phyloP scores from a whole-genome alignment of 108 stramenopile genomes.

The Skeletonema potamos region DNA sequence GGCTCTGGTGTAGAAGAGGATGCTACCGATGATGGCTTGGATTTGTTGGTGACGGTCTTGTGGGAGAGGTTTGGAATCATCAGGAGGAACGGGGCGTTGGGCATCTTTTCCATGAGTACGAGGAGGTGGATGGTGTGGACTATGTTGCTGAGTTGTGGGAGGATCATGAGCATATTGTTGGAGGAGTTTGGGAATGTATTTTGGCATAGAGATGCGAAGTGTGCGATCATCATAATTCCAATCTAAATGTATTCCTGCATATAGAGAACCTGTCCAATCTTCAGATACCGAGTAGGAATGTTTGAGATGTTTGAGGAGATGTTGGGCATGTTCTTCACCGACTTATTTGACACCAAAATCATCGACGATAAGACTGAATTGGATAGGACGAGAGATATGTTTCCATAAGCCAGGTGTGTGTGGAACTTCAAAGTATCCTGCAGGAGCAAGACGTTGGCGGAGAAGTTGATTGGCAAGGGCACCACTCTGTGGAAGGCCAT shows the following conservation, averaged over 20 bases:
- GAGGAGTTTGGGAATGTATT: constrained; percentile 37
- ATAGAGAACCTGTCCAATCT: constrained; percentile 31
- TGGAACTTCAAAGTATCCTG: constrained; percentile 20
- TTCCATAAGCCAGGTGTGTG: constrained; percentile 50
- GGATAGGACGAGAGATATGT: constrained; percentile 9
- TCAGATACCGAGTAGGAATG: constrained; percentile 10
- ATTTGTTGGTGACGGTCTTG: constrained; percentile 8
- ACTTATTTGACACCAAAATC: constrained; percentile 56
- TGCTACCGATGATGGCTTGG: constrained; percentile 32
- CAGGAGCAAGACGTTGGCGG: not conserved
- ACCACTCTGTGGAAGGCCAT: constrained; percentile 51
- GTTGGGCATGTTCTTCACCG: constrained; percentile 26
- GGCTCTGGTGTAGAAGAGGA: constrained; percentile 48
- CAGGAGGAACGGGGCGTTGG: not conserved
- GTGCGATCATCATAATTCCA: constrained; percentile 42
- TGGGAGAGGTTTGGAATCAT: not conserved
- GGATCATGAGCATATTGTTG: constrained; percentile 34
- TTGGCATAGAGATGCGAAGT: constrained; percentile 43
- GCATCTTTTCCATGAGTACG: not conserved
- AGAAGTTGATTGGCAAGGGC: constrained; percentile 35
- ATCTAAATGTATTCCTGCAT: constrained; percentile 34
- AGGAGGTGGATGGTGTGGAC: constrained; percentile 5
- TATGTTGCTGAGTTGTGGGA: constrained; percentile 13
- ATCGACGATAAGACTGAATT: constrained; percentile 53
- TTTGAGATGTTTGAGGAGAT: constrained; percentile 23